phyloP scores from a whole-genome alignment of 129 eudicot genomes.

The Cynara cardunculus region DNA sequence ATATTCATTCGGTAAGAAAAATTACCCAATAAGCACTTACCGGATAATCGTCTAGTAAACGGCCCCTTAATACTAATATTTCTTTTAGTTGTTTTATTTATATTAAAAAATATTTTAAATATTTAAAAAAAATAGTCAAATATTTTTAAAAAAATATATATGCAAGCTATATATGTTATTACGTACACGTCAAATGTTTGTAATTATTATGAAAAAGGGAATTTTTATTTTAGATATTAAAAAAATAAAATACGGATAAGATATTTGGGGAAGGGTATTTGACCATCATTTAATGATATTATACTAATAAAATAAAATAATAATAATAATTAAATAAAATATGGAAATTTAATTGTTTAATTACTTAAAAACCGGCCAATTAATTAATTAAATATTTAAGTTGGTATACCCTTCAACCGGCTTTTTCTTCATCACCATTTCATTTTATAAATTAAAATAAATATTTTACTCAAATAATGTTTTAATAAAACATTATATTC shows the following conservation, averaged over 20 bases:
- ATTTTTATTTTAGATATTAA: no score
- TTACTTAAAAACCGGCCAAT: not conserved
- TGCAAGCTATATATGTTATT: not conserved
- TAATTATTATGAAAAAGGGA: not conserved
- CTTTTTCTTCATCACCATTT: not conserved
- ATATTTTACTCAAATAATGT: not conserved
- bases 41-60: no score
- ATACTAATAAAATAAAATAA: not conserved
- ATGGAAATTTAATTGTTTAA: not conserved
- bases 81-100: not conserved
- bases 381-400: not conserved
- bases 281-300: not conserved
- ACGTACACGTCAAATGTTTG: not conserved
- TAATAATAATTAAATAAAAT: not conserved
- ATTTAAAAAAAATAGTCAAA: no score
- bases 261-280: not conserved
- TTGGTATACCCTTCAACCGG: not conserved
- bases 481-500: no score
- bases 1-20: no score
- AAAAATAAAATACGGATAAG: not conserved
- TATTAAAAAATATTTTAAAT: no score
- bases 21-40: no score
- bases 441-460: not conserved
- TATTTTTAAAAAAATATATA: no score
- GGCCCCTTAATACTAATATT: no score